Base-by-base conservation (phyloP, 129 eudicot genomes). In the Lactuca saligna region DNA sequence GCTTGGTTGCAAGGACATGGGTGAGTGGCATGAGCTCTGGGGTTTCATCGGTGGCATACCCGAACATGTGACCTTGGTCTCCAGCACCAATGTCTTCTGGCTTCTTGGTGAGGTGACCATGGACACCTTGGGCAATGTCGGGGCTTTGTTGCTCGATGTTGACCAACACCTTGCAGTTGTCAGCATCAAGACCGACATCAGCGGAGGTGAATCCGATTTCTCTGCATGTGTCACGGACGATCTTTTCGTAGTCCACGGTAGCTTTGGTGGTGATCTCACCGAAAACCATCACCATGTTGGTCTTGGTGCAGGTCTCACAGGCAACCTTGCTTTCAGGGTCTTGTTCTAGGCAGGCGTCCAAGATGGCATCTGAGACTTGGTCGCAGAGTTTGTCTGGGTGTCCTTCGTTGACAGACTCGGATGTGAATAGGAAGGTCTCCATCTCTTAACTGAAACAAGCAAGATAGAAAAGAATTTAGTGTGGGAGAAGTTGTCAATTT, bases 21-120 rank as follows among this genome's bases (percentile, higher is more conserved):
- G 85, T 85, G 1, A 85, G 78, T 6, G 91, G 91, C 91, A 85
- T 85, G 54, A 82, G 80, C 62, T 85, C 91, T 3, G 91, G 87
- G 35, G 91, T 85, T 62, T 85, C 91, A 65, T 85, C 91, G 6
- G 91, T 85, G 25, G 91, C 91, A 74, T 85, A 85, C 48, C 91
- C 91, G 46, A 85, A 85, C 89, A 86, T 86, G 86, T 86, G 89
- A 54, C 93, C 93, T 70, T 79, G 94, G 65, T 87, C 94, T 60
- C 94, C 91, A 12, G 91, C 91, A 72, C 91, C 91, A n/a, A 85
- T 82, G 31, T 85, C 91, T 80, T 85, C 91, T 1, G 91, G 91
- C 66, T 75, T 77, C 85, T 85, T 85, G 66, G 87, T 85, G 37
- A 85, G 75, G 37, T 85, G 91, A 42, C 91, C 91, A 6, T 85